Evolutionary conservation across 2,329 filamentous ascomycete species (phyloP), one percentile per base, ranked within the genome.

Genomic region (Cercospora canescens): DNA sequence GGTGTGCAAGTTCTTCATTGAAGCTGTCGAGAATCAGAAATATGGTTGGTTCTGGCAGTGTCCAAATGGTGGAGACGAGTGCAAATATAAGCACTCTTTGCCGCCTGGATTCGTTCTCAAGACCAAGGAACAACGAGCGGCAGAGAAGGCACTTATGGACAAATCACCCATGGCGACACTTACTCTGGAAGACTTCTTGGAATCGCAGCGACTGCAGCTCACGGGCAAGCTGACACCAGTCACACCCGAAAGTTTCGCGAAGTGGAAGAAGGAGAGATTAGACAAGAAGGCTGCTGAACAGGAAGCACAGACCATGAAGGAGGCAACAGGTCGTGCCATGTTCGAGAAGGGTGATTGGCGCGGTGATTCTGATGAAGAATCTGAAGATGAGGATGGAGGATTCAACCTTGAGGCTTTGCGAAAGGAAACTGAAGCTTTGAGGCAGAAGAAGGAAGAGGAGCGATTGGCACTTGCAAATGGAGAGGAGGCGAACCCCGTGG

Each of bases 21-120:
- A 94, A 72, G 95, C 95, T 28, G 95, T 99, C 69, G 95, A 99
- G 81, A 95, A 99, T 77, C 92, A 93, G 75, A 99, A 98, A 81
- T 99, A 99, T 76, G 95, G 95, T 69, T 99, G 95, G 95, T 98
- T 99, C 82, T 99, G 95, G 95, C 86, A 89, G 66, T 99, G 95
- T 86, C 95, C 95, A 55, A 98, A 98, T 76, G 94, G 93, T 71
- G 94, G 92, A 70, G 91, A 99, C 78, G 92, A 97, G 81, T 99
- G 95, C 91, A 98, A 95, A 90, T 99, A 99, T 79, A 94, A 91
- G 81, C 95, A 99, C 80, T 93, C 91, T 75, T 85, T 99, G 74
- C 95, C 96, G 73, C 91, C 94, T 76, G 95, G 95, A 65, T 99
- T 98, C 83, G 85, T 99, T 50, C 86, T 99, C 69, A 99, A 99